These are phyloP conservation scores for Chlorella sp. DNA, from an alignment of 139 green algal species.

Conservation along the genomic window DNA sequence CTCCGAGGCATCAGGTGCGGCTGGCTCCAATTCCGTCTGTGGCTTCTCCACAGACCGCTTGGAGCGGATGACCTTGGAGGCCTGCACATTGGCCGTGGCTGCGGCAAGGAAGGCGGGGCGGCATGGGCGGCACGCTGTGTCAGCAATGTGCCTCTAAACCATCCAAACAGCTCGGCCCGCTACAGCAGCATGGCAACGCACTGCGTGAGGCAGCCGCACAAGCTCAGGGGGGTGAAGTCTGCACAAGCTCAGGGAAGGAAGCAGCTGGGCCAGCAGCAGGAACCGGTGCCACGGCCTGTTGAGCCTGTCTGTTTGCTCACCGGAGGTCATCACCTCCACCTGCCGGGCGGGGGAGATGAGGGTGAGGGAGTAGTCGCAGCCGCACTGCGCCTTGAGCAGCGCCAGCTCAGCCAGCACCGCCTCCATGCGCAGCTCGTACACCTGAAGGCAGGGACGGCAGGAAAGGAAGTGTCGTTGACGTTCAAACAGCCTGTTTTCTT, in stretches of 20 bases:
- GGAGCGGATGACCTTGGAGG: conserved; percentile 1
- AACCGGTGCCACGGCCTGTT: no score
- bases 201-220: background rate
- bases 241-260: no score
- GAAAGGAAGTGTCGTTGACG: no score
- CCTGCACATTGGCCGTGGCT: conserved; percentile 26
- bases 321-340: conserved; percentile 35
- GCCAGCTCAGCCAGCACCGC: conserved; percentile 22
- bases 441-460: background rate
- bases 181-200: no score
- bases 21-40: background rate
- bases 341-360: background rate
- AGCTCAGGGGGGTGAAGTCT: background rate
- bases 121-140: no score
- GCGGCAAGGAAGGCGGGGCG: background rate
- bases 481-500: no score
- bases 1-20: background rate
- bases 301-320: no score
- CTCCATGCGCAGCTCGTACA: conserved; percentile 5
- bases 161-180: no score
- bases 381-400: conserved; percentile 33
- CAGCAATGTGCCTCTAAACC: no score
- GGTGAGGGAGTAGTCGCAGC: conserved; percentile 35
- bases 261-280: no score
- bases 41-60: background rate